Conservation (phyloP, 495 filamentous ascomycete species). For the Tuber aestivum region DNA sequence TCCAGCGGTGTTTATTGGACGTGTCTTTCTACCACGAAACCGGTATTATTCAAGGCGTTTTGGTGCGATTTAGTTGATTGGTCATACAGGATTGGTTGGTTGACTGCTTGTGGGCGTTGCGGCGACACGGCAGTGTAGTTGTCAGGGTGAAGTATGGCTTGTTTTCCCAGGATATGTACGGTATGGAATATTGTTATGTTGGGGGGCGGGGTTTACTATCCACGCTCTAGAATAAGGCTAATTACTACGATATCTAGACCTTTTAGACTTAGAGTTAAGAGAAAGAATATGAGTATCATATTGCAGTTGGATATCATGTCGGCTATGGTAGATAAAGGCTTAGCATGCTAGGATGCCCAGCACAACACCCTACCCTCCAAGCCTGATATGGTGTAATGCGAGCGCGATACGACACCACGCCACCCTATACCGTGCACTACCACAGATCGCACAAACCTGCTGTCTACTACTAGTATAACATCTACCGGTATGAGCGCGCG, state of each 20-base stretch:
- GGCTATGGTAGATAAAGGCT: not conserved
- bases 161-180: not conserved
- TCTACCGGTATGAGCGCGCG: too few relatives aligned
- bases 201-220: not conserved
- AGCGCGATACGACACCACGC: not conserved
- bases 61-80: not conserved
- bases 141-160: not conserved
- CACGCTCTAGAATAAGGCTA: not conserved
- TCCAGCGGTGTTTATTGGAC: not conserved
- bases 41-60: not conserved
- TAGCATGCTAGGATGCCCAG: not conserved
- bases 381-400: not conserved
- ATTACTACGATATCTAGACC: not conserved
- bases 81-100: not conserved
- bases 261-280: not conserved
- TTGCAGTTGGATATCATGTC: not conserved
- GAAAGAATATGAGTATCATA: not conserved
- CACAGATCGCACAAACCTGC: too few relatives aligned
- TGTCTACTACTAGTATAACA: too few relatives aligned
- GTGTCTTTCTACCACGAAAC: not conserved
- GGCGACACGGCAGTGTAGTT: not conserved
- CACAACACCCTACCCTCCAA: not conserved
- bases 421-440: not conserved
- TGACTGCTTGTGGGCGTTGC: not conserved
- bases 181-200: not conserved